phyloP scores from a whole-genome alignment of 108 stramenopile genomes.

The Pseudonitzschia delicatissima region DNA sequence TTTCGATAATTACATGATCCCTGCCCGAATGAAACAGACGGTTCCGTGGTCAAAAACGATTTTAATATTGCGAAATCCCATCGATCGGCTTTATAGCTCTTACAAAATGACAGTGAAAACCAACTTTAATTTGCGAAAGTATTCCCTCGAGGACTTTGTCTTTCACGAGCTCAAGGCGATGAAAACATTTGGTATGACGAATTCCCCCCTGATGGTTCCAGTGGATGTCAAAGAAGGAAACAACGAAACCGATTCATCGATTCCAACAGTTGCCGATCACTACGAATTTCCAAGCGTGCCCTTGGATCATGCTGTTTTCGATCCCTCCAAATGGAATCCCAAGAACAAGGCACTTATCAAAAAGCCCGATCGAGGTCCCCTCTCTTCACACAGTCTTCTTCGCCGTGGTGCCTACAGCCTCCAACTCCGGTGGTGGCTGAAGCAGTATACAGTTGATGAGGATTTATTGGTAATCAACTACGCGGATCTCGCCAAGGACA shows the following conservation, averaged over 20 bases:
- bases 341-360: not conserved
- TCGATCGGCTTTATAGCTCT: slow-evolving; percentile 72
- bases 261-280: not conserved
- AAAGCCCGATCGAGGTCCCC: slow-evolving; percentile 1
- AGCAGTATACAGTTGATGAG: slow-evolving; percentile 22
- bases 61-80: slow-evolving; percentile 85
- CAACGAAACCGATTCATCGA: not conserved
- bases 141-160: slow-evolving; percentile 3
- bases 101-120: slow-evolving; percentile 66
- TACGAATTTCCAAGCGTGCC: not conserved
- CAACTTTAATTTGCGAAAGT: not conserved
- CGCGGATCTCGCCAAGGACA: slow-evolving; percentile 13
- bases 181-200: not conserved
- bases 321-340: not conserved
- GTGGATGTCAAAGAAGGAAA: not conserved
- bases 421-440: slow-evolving; percentile 32
- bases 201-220: not conserved
- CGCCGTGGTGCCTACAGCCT: slow-evolving; percentile 27
- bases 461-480: slow-evolving; percentile 25
- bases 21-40: slow-evolving; percentile 3
- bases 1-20: not conserved
- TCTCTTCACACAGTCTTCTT: not conserved
- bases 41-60: slow-evolving; percentile 47
- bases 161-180: slow-evolving; percentile 9
- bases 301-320: not conserved